Percentiles rank a stretch among this genome's conserved stretches.
Evolutionary conservation across 2,329 filamentous ascomycete species (phyloP).

Genomic region (Colletotrichum neosansevieriae): DNA sequence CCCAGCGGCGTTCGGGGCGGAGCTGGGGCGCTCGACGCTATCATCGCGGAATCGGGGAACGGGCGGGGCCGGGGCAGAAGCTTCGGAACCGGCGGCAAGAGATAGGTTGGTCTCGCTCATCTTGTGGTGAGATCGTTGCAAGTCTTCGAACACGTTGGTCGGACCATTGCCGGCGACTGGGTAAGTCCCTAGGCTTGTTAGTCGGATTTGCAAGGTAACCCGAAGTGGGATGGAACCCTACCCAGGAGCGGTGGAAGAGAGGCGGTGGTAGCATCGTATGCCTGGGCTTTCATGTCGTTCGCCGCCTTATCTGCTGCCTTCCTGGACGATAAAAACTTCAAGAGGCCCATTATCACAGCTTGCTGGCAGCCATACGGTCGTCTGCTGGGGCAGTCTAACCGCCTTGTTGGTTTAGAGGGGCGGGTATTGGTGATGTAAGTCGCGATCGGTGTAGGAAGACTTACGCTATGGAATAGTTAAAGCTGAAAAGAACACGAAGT

Average conservation of each 20-base stretch:
- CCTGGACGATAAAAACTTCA: conserved; percentile 49
- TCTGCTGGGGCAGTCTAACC: conserved; percentile 4
- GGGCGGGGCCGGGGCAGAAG: conserved; percentile 47
- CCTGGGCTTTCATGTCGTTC: conserved; percentile 48
- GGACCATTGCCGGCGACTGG: conserved; percentile 56
- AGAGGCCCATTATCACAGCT: conserved; percentile 49
- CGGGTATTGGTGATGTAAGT: not conserved
- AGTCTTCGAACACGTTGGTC: conserved; percentile 50
- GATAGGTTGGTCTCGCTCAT: conserved; percentile 45
- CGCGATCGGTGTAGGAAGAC: rapidly evolving
- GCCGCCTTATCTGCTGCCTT: conserved; percentile 43
- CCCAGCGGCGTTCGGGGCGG: conserved; percentile 47
- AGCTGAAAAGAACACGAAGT: not conserved
- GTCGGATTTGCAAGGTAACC: not conserved
- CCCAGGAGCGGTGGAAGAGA: conserved; percentile 52
- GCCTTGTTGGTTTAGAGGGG: not conserved
- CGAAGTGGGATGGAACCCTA: conserved; percentile 39
- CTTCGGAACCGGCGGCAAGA: conserved; percentile 41
- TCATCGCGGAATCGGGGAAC: conserved; percentile 48
- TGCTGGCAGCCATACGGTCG: conserved; percentile 29
- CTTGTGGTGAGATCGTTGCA: conserved; percentile 50
- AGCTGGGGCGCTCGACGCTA: conserved; percentile 51
- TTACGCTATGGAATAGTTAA: not conserved
- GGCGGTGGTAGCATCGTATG: conserved; percentile 54
- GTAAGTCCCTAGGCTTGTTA: conserved; percentile 50